Base-by-base conservation (phyloP, 1,139 yeast genomes). In the Nadsonia starkeyi-henricii region DNA sequence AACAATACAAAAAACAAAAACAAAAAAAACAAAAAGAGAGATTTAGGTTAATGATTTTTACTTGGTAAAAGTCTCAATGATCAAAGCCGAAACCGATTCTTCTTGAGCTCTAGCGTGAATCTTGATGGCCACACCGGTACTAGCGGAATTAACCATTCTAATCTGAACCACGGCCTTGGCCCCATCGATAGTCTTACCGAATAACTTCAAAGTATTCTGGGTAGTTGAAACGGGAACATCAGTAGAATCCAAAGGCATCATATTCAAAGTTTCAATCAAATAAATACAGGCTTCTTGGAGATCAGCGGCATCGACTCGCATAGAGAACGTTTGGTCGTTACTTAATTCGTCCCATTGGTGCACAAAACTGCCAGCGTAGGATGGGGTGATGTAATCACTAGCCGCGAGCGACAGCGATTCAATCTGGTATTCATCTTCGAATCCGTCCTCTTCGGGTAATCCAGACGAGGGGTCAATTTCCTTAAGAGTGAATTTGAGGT, bases 351-450 rank as follows among this genome's bases (percentile, higher is more conserved):
- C 95, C 72, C 83, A 89, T 41, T 77, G 69, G 48, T 77, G 71
- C 7, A 83, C 77, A 63, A 89, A 89, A 67, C 80, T 78, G 49
- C 93, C 85, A 54, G 83, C 77, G 63, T 79, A 88, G 33, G 86
- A 73, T 48, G 96, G 95, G 49, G 69, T 67, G 50, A 88, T 73
- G 66, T 81, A 91, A 64, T 88, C 96, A 45, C 96, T 95, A 15
- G 93, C 83, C 41, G 69, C 70, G 49, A 91, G 63, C 52, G 78
- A 81, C 62, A 89, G 71, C 54, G 83, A 83, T 63, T 89, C 96
- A 55, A 91, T 77, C 62, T 83, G 93, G 67, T 89, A 91, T 66
- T 88, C 96, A 64, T 91, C 98, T 52, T 85, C 82, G 75, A 82
- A 86, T 2, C 96, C 96, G 58, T 84, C 94, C 50, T 85, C 95